Base-by-base conservation (phyloP, 257 asterid species). In the Nicotiana tomentosiformis region DNA sequence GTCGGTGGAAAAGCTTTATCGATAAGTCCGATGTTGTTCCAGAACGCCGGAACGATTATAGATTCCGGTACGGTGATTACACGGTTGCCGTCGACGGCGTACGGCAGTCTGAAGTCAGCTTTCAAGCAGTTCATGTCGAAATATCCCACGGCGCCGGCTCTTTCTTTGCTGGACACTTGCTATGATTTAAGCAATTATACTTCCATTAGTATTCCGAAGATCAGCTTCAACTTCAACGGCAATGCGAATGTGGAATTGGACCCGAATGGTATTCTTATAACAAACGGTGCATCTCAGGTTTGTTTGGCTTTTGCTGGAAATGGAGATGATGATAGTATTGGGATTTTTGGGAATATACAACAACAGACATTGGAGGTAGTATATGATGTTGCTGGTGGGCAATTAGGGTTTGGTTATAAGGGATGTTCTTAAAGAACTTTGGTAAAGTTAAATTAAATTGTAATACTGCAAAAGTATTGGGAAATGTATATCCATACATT, bases 61-160 rank as follows among this genome's bases (percentile, higher is more conserved):
- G 98, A 95, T 84, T 95, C 98, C 0, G 97, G 98, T 23, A 93
- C 98, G 7, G 97, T 92, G 80, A 87, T 92, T 33, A 92, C 98
- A 1, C 89, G 96, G 6, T 90, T 95, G 32, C 96, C 96, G 1
- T 91, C 91, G 0, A 72, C 84, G 1, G 94, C 91, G 35, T 94
- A 95, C 88, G 23, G 66, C 7, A 81, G 86, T 1, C 0, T 94
- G 87, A 85, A 92, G 37, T 43, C 86, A 0, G 85, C 84, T 0
- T 95, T 95, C 84, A 86, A 61, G 84, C 82, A 86, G 74, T 82
- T 17, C 62, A 95, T 93, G 98, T 14, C 70, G 0, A 85, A 66
- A 68, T 92, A 92, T 81, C 86, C 86, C 10, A 32, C 78, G 1
- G 93, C 95, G 8, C 93, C 91, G 0, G 89, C 92, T 3, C 65